phyloP scores from a whole-genome alignment of 208 protist species.

The Leishmania gerbilli region DNA sequence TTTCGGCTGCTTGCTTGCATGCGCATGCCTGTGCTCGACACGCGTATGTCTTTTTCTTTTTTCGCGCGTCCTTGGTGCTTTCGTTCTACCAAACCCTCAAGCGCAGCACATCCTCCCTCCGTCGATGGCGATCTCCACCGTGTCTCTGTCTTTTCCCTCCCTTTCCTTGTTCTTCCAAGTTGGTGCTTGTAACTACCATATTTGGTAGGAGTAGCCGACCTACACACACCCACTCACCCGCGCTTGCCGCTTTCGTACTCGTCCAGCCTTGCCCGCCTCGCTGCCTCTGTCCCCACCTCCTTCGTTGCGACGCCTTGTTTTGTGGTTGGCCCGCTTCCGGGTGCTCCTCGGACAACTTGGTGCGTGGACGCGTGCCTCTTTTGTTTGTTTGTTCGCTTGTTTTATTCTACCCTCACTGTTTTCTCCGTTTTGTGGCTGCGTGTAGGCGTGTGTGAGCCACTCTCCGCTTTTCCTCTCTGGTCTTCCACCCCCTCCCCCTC shows the following conservation, averaged over 20 bases:
- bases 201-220: no score
- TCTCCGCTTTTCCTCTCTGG: background rate
- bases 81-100: background rate
- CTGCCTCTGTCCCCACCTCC: background rate
- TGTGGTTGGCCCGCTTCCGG: background rate
- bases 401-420: no score
- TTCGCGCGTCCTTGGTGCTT: background rate
- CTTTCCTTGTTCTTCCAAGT: background rate
- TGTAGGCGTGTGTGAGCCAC: background rate
- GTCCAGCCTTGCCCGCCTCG: background rate
- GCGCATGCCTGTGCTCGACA: background rate
- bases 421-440: background rate
- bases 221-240: background rate
- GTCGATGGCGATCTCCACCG: background rate
- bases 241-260: background rate
- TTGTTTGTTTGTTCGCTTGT: no score
- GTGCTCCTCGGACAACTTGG: background rate
- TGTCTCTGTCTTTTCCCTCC: background rate
- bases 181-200: background rate
- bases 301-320: background rate
- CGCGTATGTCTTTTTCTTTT: background rate
- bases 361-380: background rate
- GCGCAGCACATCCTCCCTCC: background rate
- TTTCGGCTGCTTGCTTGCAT: background rate
- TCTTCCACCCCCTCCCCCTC: background rate